Evolutionary conservation across 306 rosid species (phyloP).

Genomic region (Prunus davidiana): DNA sequence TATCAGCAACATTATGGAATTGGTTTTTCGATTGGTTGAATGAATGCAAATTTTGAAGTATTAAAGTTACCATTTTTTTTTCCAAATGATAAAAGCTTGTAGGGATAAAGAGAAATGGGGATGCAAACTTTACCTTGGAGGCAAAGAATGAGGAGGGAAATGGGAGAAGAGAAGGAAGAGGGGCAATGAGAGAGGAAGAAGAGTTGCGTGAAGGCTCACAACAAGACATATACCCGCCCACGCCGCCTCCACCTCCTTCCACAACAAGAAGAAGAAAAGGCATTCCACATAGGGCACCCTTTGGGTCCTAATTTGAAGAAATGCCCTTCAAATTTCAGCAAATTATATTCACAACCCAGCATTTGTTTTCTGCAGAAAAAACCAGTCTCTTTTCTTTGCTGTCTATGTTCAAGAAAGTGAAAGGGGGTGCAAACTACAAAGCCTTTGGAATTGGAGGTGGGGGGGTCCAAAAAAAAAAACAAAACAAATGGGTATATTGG

Average conservation of each 20-base stretch:
- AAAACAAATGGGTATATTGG: conserved; percentile 26
- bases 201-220: conserved; percentile 81
- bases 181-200: conserved; percentile 39
- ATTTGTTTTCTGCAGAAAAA: conserved; percentile 4
- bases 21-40: conserved; percentile 11
- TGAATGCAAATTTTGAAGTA: neutral
- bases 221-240: conserved; percentile 66
- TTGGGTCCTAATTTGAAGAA: conserved; percentile 47
- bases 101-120: conserved; percentile 78
- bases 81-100: conserved; percentile 50
- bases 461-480: conserved; percentile 24
- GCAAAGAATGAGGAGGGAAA: conserved; percentile 42
- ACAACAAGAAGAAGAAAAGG: conserved; percentile 93
- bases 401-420: conserved; percentile 36
- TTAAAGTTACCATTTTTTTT: neutral
- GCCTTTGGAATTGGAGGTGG: neutral
- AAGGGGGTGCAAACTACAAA: conserved; percentile 2
- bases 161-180: conserved; percentile 36
- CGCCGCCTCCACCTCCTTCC: conserved; percentile 79
- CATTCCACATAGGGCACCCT: conserved; percentile 93
- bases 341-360: conserved; percentile 14
- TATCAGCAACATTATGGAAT: neutral
- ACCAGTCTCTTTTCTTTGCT: neutral
- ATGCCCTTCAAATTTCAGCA: neutral
- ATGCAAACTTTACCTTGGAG: conserved; percentile 64